phyloP scores from a whole-genome alignment of 208 protist species.

The Eutreptiella sp. region DNA sequence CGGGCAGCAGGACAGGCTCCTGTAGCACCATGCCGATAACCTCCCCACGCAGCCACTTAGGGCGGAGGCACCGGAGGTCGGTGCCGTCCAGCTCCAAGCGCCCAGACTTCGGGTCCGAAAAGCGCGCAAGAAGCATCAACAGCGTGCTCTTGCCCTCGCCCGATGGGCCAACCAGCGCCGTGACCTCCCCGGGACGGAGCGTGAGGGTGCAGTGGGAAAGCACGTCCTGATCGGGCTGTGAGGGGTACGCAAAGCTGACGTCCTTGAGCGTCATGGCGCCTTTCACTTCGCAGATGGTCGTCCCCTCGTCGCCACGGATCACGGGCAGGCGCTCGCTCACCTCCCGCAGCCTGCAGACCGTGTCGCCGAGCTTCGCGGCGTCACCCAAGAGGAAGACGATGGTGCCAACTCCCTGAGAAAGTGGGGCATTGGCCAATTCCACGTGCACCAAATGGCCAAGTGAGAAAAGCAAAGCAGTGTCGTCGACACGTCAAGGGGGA shows the following conservation, averaged over 20 bases:
- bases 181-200: slow-evolving; percentile 33
- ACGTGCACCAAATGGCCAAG: no score
- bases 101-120: slow-evolving; percentile 56
- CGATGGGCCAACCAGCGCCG: slow-evolving; percentile 61
- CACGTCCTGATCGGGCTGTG: neutral
- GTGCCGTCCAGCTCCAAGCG: slow-evolving; percentile 55
- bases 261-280: slow-evolving; percentile 1
- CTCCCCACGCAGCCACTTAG: slow-evolving; percentile 50
- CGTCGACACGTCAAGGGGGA: no score
- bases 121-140: slow-evolving; percentile 63
- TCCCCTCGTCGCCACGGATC: no score
- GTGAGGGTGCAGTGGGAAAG: slow-evolving; percentile 2
- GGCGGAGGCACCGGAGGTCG: slow-evolving; percentile 46
- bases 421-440: no score
- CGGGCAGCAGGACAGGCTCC: slow-evolving; percentile 77
- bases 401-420: no score
- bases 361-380: no score
- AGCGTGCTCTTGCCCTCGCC: slow-evolving; percentile 75
- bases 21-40: slow-evolving; percentile 67
- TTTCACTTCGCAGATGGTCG: neutral
- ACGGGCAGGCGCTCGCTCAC: no score
- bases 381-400: no score
- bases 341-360: no score
- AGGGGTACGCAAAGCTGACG: slow-evolving; percentile 7
- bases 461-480: no score